phyloP scores from a whole-genome alignment of 73 alveolate species.

The Effrenium voratum region DNA sequence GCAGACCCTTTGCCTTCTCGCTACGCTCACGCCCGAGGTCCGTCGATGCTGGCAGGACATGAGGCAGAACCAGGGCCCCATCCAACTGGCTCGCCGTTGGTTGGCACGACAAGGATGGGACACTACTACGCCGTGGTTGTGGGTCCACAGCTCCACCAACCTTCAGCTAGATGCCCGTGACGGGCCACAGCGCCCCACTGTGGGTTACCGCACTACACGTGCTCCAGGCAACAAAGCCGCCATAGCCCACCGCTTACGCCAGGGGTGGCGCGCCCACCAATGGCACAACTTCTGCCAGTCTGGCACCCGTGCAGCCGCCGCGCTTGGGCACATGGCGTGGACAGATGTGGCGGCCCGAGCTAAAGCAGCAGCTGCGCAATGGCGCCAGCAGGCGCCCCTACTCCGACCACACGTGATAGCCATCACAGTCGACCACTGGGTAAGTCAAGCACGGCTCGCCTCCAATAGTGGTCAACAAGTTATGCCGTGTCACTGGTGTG shows the following conservation, averaged over 20 bases:
- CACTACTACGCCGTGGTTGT: neutral
- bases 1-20: neutral
- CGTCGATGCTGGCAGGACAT: neutral
- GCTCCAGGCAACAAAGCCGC: too few relatives aligned
- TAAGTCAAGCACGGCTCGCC: neutral
- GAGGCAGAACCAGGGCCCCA: neutral
- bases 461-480: neutral
- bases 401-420: neutral
- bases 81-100: neutral
- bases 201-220: too few relatives aligned
- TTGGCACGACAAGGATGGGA: neutral
- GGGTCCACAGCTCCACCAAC: neutral
- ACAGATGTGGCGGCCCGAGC: neutral
- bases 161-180: neutral
- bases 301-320: neutral
- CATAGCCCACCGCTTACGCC: too few relatives aligned
- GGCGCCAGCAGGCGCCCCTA: neutral
- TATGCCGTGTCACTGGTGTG: neutral
- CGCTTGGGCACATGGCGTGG: neutral
- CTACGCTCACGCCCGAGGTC: neutral
- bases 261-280: neutral
- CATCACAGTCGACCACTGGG: neutral
- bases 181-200: too few relatives aligned
- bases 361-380: neutral
- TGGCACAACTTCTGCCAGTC: neutral